A percentile compares a stretch with the other conserved stretches of the same genome.
These are phyloP conservation scores for Pelargonium exstipulatum DNA, from an alignment of 441 rosid genomes.

Conservation along the genomic window DNA sequence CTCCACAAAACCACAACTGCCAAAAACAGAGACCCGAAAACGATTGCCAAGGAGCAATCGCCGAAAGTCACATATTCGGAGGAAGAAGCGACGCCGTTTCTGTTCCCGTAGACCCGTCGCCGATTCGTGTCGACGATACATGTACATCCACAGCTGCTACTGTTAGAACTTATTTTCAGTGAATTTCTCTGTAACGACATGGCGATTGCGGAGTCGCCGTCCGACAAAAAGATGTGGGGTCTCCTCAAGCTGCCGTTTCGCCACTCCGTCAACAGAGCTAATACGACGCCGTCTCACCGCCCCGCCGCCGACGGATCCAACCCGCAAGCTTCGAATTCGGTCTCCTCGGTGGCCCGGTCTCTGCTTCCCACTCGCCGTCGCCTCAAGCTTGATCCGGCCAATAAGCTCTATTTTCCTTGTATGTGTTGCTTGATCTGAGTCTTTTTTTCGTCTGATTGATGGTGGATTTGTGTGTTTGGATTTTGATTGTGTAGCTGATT, in stretches of 20 bases:
- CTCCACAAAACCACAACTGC: too few relatives aligned
- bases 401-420: constrained; percentile 26
- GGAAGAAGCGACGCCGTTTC: too few relatives aligned
- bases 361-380: constrained; percentile 65
- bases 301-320: constrained; percentile 56
- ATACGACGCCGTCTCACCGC: constrained; percentile 38
- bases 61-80: too few relatives aligned
- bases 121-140: too few relatives aligned
- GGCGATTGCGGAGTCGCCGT: constrained; percentile 55
- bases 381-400: constrained; percentile 84
- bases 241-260: constrained; percentile 74
- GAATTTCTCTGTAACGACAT: constrained; percentile 15
- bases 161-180: too few relatives aligned
- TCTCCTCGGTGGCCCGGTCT: constrained; percentile 76
- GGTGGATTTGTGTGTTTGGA: too few relatives aligned
- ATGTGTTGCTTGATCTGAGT: neutral
- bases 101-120: too few relatives aligned
- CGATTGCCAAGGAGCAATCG: too few relatives aligned
- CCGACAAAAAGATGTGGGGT: constrained; percentile 72
- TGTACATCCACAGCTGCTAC: too few relatives aligned
- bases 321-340: constrained; percentile 45
- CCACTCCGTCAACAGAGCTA: constrained; percentile 31
- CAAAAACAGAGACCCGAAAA: too few relatives aligned
- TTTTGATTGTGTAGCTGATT: neutral
- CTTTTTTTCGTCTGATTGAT: neutral